Conservation (phyloP, 2,329 filamentous ascomycete genomes). For the Fusarium aywerte region DNA sequence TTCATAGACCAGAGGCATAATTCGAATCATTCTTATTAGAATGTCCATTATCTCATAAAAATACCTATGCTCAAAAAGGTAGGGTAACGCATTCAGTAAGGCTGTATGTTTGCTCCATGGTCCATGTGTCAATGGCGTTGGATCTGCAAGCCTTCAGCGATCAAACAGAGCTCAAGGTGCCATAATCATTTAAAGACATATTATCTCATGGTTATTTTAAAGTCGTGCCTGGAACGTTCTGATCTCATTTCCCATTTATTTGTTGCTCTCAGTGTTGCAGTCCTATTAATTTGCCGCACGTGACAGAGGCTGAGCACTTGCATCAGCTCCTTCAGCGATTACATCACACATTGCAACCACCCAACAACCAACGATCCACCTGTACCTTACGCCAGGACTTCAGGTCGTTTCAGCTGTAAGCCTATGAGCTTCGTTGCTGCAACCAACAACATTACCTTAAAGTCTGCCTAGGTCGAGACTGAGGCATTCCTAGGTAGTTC, state of each 20-base stretch:
- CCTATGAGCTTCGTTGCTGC: slow-evolving; percentile 8
- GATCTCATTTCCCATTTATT: not conserved
- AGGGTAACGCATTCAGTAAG: not conserved
- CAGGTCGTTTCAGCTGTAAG: slow-evolving; percentile 1
- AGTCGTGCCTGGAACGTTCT: not conserved
- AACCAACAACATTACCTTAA: slow-evolving; percentile 8
- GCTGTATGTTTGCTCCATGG: not conserved
- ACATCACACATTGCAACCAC: slow-evolving; percentile 12
- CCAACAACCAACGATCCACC: slow-evolving; percentile 5
- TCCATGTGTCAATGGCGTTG: slow-evolving; percentile 25
- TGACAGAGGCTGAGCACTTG: slow-evolving; percentile 15
- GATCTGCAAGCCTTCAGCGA: slow-evolving; percentile 5
- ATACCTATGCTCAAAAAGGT: not conserved
- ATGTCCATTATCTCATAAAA: not conserved
- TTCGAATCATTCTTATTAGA: no score
- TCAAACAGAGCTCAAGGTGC: not conserved
- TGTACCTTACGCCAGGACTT: slow-evolving; percentile 9
- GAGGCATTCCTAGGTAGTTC: slow-evolving; percentile 6
- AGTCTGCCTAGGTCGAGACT: slow-evolving; percentile 3
- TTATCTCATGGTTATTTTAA: not conserved
- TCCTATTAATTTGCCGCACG: slow-evolving; percentile 8
- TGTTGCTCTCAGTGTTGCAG: not conserved
- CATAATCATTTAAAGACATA: not conserved
- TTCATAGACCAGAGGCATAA: no score
- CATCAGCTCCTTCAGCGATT: slow-evolving; percentile 5